Percentiles rank a stretch among this genome's conserved stretches.
Evolutionary conservation across 73 alveolate species (phyloP).

Genomic region (Breviolum minutum): DNA sequence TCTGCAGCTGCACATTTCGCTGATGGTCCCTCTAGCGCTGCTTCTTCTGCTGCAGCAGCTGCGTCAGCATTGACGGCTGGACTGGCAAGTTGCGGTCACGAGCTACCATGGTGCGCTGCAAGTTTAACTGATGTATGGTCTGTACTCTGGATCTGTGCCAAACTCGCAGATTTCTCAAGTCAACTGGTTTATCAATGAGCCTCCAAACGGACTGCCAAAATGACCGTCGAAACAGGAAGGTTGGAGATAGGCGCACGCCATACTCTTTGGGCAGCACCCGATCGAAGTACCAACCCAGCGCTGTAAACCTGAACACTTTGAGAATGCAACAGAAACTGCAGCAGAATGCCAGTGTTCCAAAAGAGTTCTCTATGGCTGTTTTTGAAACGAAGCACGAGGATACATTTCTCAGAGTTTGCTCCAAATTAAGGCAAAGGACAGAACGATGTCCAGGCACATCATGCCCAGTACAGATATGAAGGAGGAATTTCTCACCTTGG

Average conservation of each 20-base stretch:
- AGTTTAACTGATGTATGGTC: neutral
- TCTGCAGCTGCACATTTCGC: constrained; percentile 42
- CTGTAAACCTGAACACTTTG: constrained; percentile 23
- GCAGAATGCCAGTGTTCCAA: neutral
- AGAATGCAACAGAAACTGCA: too few species aligned
- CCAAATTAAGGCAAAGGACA: neutral
- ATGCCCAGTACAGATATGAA: constrained; percentile 64
- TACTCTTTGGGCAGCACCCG: constrained; percentile 93
- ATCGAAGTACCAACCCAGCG: constrained; percentile 87
- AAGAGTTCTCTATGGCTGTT: neutral
- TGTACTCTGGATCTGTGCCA: neutral
- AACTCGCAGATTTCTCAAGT: neutral
- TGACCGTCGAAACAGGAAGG: constrained; percentile 49
- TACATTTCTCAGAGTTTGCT: neutral
- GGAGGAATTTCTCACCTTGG: constrained; percentile 49
- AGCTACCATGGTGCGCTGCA: neutral
- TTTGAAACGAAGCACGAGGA: neutral
- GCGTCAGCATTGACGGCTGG: neutral
- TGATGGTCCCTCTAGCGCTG: constrained; percentile 27
- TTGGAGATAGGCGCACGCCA: constrained; percentile 87
- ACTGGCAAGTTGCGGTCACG: neutral
- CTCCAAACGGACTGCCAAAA: constrained; percentile 86
- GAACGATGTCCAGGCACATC: constrained; percentile 76
- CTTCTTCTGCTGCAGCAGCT: neutral
- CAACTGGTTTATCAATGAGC: neutral